Evolutionary conservation across 306 rosid genomes (phyloP).

Genomic region (Comarum palustre): DNA sequence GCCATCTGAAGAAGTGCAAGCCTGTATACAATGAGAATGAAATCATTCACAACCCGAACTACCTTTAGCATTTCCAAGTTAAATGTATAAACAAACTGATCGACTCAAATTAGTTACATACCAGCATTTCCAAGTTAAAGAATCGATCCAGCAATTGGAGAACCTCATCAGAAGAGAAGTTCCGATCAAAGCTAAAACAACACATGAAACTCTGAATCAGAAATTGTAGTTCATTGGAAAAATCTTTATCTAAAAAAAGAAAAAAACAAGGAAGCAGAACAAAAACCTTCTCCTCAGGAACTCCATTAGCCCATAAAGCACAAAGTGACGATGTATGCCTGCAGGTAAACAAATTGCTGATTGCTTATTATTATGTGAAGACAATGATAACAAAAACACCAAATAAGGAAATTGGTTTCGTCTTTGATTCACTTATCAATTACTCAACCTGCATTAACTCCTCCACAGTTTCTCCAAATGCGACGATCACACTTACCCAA

Average conservation of each 20-base stretch:
- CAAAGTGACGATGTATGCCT: slow-evolving; percentile 95
- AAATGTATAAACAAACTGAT: slow-evolving; percentile 4
- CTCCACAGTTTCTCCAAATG: neutral
- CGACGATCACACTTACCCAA: neutral
- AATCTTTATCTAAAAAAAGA: neutral
- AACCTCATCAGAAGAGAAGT: slow-evolving; percentile 86
- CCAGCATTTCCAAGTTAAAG: slow-evolving; percentile 96
- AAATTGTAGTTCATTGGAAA: neutral
- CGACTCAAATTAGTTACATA: slow-evolving; percentile 23
- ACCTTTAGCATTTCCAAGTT: too few relatives aligned
- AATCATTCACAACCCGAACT: too few relatives aligned
- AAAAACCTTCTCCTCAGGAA: slow-evolving; percentile 77
- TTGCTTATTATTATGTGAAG: neutral
- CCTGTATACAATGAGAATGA: too few relatives aligned
- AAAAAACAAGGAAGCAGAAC: slow-evolving; percentile 24
- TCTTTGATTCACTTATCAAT: slow-evolving; percentile 3
- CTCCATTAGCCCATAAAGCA: slow-evolving; percentile 91
- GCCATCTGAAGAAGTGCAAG: too few relatives aligned
- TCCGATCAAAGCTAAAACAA: slow-evolving; percentile 60
- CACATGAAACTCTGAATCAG: slow-evolving; percentile 19
- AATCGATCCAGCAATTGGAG: slow-evolving; percentile 89
- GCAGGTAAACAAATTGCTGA: slow-evolving; percentile 23
- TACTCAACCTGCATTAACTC: slow-evolving; percentile 9
- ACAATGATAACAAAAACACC: slow-evolving; percentile 18
- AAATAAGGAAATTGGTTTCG: slow-evolving; percentile 11